A percentile compares a stretch with the other conserved stretches of the same genome.
phyloP scores from a whole-genome alignment of 371 early-diverging fungal genomes.

The Mortierella sp. region DNA sequence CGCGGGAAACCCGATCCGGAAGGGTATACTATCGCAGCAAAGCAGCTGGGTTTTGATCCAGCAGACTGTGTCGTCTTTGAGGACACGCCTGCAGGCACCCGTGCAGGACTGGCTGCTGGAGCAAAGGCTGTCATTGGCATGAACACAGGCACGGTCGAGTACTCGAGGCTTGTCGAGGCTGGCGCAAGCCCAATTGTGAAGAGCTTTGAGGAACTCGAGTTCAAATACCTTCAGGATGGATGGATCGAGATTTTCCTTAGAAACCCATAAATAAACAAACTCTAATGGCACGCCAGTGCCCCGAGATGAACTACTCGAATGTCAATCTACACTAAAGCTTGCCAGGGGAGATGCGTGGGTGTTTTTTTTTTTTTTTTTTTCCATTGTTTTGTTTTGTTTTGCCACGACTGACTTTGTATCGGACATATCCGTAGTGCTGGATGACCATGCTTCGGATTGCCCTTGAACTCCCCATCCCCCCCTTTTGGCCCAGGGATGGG shows the following conservation, averaged over 20 bases:
- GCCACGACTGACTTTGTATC: too few relatives aligned
- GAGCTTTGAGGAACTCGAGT: conserved; percentile 60
- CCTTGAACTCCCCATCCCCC: too few relatives aligned
- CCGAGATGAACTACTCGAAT: too few relatives aligned
- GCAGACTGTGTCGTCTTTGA: conserved; percentile 75
- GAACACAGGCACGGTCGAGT: conserved; percentile 63
- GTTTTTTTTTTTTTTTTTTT: too few relatives aligned
- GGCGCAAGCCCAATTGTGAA: conserved; percentile 65
- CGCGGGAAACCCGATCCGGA: conserved; percentile 76
- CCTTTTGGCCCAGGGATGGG: too few relatives aligned
- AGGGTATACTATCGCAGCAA: conserved; percentile 66
- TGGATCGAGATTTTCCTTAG: conserved; percentile 50
- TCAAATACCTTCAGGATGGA: conserved; percentile 53
- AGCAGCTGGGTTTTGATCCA: conserved; percentile 56
- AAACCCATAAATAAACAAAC: conserved; percentile 5
- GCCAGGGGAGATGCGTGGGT: too few relatives aligned
- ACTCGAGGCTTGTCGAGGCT: conserved; percentile 63
- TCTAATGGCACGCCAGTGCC: not conserved
- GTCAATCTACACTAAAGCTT: too few relatives aligned
- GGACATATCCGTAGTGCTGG: too few relatives aligned
- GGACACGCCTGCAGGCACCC: conserved; percentile 74
- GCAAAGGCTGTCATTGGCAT: conserved; percentile 68
- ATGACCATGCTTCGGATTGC: too few relatives aligned
- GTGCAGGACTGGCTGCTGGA: conserved; percentile 66
- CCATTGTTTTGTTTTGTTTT: too few relatives aligned